These are phyloP conservation scores for Xylariaceae sp. DNA, from an alignment of 2,329 filamentous ascomycete genomes.

Conservation along the genomic window DNA sequence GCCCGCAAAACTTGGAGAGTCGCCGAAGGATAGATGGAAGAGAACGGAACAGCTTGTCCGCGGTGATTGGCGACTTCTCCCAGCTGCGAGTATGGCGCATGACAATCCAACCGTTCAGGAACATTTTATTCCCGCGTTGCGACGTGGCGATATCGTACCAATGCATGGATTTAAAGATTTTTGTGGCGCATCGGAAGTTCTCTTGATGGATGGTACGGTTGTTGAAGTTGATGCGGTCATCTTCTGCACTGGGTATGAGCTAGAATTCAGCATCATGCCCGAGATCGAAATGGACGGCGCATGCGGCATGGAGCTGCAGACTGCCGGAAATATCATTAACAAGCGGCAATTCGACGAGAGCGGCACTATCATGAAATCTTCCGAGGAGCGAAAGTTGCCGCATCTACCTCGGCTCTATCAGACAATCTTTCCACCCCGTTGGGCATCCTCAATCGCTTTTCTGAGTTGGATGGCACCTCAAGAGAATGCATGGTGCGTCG, in stretches of 20 bases:
- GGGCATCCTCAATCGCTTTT: conserved; percentile 20
- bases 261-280: conserved; percentile 21
- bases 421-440: conserved; percentile 22
- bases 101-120: conserved; percentile 19
- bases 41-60: conserved; percentile 8
- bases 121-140: conserved; percentile 19
- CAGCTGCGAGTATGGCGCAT: conserved; percentile 17
- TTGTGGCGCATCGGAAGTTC: conserved; percentile 9
- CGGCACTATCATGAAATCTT: neutral
- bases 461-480: conserved; percentile 20
- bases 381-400: conserved; percentile 3
- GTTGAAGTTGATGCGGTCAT: conserved; percentile 21
- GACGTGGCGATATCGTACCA: conserved; percentile 11
- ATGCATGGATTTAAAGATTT: conserved; percentile 20
- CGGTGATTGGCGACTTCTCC: conserved; percentile 18
- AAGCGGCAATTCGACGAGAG: neutral
- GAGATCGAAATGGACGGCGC: conserved; percentile 22
- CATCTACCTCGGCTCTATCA: conserved; percentile 20
- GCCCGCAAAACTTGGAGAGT: neutral
- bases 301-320: conserved; percentile 10
- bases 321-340: conserved; percentile 1
- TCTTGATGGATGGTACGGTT: conserved; percentile 12
- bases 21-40: conserved; percentile 7
- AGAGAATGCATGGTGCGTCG: conserved; percentile 20
- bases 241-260: conserved; percentile 21